Base-by-base conservation (phyloP, 176 grass and related monocot genomes). In the Lolium rigidum region DNA sequence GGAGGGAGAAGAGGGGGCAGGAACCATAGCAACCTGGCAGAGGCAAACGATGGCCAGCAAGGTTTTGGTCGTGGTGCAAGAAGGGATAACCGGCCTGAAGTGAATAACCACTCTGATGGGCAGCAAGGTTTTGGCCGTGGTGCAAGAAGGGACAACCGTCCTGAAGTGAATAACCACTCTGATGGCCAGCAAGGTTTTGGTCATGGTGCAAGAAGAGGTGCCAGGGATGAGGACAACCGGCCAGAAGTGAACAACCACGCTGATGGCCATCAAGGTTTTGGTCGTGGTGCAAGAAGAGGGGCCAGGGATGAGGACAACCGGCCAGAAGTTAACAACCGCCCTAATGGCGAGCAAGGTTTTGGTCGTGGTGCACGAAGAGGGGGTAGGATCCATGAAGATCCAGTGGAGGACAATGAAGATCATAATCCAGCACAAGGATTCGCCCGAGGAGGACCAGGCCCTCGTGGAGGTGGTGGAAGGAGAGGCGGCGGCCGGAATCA, bases 401-500 rank as follows among this genome's bases (percentile, higher is more conserved):
- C 51, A 47, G 11, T 31, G 15, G 89, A 85, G 31, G 85, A 88
- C 28, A 63, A 54, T 55, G 81, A 84, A 37, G 81, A 84, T 17
- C 14, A 26, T 52, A 70, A 85, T 62, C 61, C 59, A 52, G 76
- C 59, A 77, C 77, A 85, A 52, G 85, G 60, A 24, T 85, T 81
- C 65, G 61, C 70, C 70, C 85, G 82, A 70, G 89, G 83, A 15
- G 83, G 89, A 21, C 60, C 76, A 54, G 76, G 69, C 1, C 81
- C 81, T 44, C 70, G 70, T 46, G 89, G 92, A 57, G 87, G 92
- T 18, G 74, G 81, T 8, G 90, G 93, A 83, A 82, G 85, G 59
- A 85, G 92, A 80, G 93, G 90, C 64, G 93, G 90, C 57, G 90
- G 93, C 47, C 83, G 74, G 88, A 90, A 92, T 79, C 78, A 95